phyloP scores from a whole-genome alignment of 148 eudicot genomes.

The Salicornia ramosissima region DNA sequence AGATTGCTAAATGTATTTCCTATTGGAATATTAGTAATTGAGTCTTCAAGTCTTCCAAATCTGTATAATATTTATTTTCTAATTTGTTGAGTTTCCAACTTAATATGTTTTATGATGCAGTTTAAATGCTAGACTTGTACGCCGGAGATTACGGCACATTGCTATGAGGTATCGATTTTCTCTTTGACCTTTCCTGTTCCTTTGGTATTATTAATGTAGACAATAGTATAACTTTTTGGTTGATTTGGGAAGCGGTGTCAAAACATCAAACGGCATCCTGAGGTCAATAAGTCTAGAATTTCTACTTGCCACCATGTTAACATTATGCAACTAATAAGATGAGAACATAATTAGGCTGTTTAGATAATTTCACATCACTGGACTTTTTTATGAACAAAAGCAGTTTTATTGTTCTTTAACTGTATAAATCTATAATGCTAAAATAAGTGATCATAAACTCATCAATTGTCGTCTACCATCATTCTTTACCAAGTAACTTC shows the following conservation, averaged over 20 bases:
- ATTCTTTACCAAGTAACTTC: neutral
- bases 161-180: constrained; percentile 64
- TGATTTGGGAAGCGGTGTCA: neutral
- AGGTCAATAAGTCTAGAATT: neutral
- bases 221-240: neutral
- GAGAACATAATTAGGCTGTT: neutral
- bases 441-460: neutral
- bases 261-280: neutral
- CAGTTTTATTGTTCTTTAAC: neutral
- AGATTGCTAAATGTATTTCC: neutral
- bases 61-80: neutral
- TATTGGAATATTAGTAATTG: neutral
- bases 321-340: neutral
- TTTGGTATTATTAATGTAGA: neutral
- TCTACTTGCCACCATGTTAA: neutral
- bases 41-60: neutral
- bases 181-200: neutral
- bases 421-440: neutral
- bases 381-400: neutral
- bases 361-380: neutral
- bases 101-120: constrained; percentile 41
- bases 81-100: constrained; percentile 4
- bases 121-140: constrained; percentile 83
- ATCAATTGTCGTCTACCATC: neutral
- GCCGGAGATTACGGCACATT: constrained; percentile 76